Conservation (phyloP, 2,329 filamentous ascomycete species). For the Aspergillus ibericus region DNA sequence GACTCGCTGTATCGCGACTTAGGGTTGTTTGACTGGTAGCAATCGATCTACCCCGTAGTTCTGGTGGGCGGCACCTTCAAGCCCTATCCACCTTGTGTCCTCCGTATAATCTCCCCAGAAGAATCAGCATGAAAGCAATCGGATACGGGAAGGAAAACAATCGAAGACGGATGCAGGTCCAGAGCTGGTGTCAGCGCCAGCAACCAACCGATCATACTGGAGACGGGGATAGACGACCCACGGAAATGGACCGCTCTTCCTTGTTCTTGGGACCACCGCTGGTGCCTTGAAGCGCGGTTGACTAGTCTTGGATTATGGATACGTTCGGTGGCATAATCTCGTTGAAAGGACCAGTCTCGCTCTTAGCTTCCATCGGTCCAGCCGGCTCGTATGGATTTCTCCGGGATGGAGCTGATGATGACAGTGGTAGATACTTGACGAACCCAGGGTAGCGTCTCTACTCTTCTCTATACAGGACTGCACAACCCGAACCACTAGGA, state of each 20-base stretch:
- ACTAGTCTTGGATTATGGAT: not conserved
- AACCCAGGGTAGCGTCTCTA: not conserved
- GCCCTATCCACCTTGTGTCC: too few species aligned
- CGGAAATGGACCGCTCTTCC: constrained; percentile 22
- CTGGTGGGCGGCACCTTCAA: not conserved
- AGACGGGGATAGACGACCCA: constrained; percentile 21
- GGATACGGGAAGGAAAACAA: not conserved
- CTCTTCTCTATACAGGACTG: not conserved
- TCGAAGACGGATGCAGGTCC: constrained; percentile 8
- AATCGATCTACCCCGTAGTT: not conserved
- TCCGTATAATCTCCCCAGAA: too few species aligned
- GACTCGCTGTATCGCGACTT: not conserved
- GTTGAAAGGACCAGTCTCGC: not conserved
- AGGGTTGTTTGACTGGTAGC: not conserved
- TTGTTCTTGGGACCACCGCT: constrained; percentile 20
- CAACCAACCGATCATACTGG: constrained; percentile 17
- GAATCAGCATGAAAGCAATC: not conserved
- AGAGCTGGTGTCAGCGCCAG: constrained; percentile 16
- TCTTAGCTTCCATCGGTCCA: not conserved
- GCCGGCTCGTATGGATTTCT: not conserved
- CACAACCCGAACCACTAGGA: not conserved
- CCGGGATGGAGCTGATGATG: not conserved
- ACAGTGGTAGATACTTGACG: too few species aligned
- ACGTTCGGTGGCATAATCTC: not conserved
- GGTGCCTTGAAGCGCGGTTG: constrained; percentile 3